These are phyloP conservation scores for Pseudogymnoascus sp. DNA, from an alignment of 2,329 filamentous ascomycete genomes.

Conservation along the genomic window DNA sequence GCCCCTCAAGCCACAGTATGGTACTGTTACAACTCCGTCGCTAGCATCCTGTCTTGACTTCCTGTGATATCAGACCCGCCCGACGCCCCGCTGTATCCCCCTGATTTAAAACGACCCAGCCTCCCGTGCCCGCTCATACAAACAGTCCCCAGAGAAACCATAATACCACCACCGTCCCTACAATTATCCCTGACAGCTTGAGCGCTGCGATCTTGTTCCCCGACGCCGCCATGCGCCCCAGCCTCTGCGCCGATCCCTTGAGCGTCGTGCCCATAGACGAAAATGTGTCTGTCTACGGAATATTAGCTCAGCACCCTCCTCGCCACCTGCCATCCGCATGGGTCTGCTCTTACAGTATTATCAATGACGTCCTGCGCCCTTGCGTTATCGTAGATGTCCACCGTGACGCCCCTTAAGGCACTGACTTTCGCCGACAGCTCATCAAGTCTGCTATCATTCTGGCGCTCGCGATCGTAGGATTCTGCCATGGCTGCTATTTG, in stretches of 20 bases:
- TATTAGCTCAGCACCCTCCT: conserved; percentile 11
- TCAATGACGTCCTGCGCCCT: conserved; percentile 83
- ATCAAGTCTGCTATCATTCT: conserved; percentile 92
- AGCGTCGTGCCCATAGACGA: conserved; percentile 76
- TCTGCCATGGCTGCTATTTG: conserved; percentile 53
- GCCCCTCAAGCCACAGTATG: neutral
- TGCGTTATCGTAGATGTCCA: conserved; percentile 97
- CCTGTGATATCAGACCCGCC: conserved; percentile 5
- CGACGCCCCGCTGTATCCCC: neutral
- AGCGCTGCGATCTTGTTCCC: conserved; percentile 89
- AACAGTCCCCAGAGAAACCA: conserved; percentile 47
- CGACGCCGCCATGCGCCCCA: conserved; percentile 83
- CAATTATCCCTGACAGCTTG: conserved; percentile 78
- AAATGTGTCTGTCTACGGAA: conserved; percentile 72
- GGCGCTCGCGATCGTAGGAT: conserved; percentile 71
- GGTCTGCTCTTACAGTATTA: conserved; percentile 56
- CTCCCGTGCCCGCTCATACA: conserved; percentile 15
- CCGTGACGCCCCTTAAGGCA: conserved; percentile 83
- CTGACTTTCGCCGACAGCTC: conserved; percentile 88
- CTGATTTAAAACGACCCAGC: neutral
- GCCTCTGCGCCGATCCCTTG: conserved; percentile 72
- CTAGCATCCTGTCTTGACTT: neutral
- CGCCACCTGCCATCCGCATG: neutral
- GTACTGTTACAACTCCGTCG: neutral
- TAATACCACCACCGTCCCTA: conserved; percentile 63